Conservation (phyloP, 1,284 basidiomycete species). For the Coniferiporia weirii region DNA sequence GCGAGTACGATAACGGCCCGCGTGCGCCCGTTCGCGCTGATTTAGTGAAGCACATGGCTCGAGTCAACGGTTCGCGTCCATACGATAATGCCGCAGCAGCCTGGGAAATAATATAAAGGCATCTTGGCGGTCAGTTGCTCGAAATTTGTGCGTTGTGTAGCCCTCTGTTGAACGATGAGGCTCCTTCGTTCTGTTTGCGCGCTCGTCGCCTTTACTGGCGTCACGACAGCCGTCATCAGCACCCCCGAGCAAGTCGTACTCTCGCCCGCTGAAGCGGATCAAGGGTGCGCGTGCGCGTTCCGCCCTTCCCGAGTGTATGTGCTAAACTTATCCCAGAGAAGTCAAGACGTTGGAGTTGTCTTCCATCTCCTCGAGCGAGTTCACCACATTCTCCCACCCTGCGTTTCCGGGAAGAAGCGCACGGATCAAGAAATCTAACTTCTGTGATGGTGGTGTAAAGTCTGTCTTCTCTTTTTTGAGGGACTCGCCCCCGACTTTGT, state of each 20-base stretch:
- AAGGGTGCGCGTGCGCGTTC: not conserved
- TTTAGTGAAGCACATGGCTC: too few relatives aligned
- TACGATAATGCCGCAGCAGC: too few relatives aligned
- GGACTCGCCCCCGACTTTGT: not conserved
- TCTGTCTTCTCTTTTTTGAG: conserved; percentile 2
- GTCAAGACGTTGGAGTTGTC: not conserved
- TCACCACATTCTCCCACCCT: conserved; percentile 13
- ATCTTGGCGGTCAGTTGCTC: too few relatives aligned
- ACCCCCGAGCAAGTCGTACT: not conserved
- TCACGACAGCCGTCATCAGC: not conserved
- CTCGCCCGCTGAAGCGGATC: not conserved
- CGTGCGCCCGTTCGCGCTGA: too few relatives aligned
- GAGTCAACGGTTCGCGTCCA: too few relatives aligned
- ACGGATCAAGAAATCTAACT: conserved; percentile 15
- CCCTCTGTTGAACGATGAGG: not conserved
- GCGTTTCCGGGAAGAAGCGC: conserved; percentile 14
- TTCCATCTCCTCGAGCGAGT: not conserved
- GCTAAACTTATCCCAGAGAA: not conserved
- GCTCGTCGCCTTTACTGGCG: not conserved
- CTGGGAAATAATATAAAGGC: too few relatives aligned
- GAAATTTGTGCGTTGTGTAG: not conserved
- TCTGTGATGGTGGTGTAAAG: conserved; percentile 14
- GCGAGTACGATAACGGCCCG: too few relatives aligned
- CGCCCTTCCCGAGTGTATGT: not conserved
- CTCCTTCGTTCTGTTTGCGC: not conserved